Evolutionary conservation across 352 stramenopile genomes (phyloP).

Genomic region (Globisporangium perplexum): DNA sequence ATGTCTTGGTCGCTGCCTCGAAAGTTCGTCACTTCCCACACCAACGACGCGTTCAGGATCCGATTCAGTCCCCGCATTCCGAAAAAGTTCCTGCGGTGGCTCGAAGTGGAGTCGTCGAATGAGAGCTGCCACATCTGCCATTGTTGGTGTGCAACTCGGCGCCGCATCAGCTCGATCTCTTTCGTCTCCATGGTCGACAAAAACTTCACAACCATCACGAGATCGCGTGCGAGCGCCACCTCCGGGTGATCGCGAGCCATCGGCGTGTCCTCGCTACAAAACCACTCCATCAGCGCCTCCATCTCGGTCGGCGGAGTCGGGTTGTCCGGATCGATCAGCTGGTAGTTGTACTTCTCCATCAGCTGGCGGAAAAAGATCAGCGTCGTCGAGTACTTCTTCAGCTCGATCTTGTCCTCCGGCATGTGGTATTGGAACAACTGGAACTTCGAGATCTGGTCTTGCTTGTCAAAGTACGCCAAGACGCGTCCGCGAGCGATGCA

Average conservation of each 20-base stretch:
- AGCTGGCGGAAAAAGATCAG: constrained; percentile 83
- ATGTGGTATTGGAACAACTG: constrained; percentile 87
- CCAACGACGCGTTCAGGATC: constrained; percentile 58
- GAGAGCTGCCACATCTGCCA: constrained; percentile 89
- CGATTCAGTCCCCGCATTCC: constrained; percentile 58
- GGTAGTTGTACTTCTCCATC: constrained; percentile 83
- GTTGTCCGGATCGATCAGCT: constrained; percentile 76
- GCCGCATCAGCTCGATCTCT: constrained; percentile 85
- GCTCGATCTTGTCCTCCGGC: constrained; percentile 83
- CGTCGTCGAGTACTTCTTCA: constrained; percentile 87
- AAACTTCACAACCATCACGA: constrained; percentile 87
- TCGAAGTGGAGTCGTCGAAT: constrained; percentile 80
- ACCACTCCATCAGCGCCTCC: constrained; percentile 89
- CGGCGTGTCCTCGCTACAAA: constrained; percentile 66
- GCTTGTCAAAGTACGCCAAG: constrained; percentile 75
- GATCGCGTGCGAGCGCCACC: constrained; percentile 66
- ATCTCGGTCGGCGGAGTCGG: constrained; percentile 84
- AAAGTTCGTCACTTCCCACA: constrained; percentile 88
- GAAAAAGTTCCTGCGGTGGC: constrained; percentile 73
- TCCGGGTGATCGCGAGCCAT: constrained; percentile 82
- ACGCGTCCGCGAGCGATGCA: constrained; percentile 65
- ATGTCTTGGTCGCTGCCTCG: constrained; percentile 86
- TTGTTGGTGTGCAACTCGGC: constrained; percentile 58
- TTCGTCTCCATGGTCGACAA: constrained; percentile 88
- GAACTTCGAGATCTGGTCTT: constrained; percentile 46